A percentile compares a stretch with the other conserved stretches of the same genome.
These are phyloP conservation scores for Chimonanthus salicifolius DNA, from an alignment of 164 flowering plant genomes.

Conservation along the genomic window DNA sequence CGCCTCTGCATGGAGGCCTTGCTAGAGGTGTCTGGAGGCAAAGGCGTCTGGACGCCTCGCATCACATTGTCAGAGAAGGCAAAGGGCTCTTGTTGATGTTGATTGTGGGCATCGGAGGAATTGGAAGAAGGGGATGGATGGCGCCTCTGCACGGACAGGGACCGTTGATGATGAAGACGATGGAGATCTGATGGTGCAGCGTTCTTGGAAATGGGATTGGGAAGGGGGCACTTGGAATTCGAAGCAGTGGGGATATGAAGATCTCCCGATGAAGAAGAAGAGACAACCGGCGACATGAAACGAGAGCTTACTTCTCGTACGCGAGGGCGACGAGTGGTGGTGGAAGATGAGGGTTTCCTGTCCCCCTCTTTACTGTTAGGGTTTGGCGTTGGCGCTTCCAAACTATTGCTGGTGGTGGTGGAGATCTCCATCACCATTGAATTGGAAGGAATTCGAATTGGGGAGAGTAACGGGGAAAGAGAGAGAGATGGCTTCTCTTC, in stretches of 20 bases:
- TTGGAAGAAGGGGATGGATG: conserved; percentile 1
- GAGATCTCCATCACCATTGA: neutral
- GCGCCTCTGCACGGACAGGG: conserved; percentile 16
- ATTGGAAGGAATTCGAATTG: neutral
- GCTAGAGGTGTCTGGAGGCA: neutral
- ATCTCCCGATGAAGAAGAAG: conserved; percentile 20
- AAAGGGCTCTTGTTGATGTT: neutral
- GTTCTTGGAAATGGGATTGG: conserved; percentile 4
- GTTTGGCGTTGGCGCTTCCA: neutral
- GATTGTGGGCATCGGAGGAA: neutral
- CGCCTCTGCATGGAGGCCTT: neutral
- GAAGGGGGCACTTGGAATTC: conserved; percentile 9
- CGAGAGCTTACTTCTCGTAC: conserved; percentile 28
- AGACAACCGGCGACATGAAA: conserved; percentile 27
- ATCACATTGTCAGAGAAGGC: neutral
- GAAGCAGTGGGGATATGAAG: conserved; percentile 19
- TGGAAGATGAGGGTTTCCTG: neutral
- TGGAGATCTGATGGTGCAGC: neutral
- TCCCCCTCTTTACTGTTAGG: neutral
- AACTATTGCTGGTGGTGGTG: neutral
- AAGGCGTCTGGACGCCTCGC: neutral
- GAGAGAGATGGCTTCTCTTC: neutral
- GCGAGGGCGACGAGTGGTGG: conserved; percentile 18
- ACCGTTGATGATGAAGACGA: conserved; percentile 9
- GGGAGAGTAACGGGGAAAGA: neutral